Evolutionary conservation across 768 basidiomycete species (phyloP).

Genomic region (Pisolithus marmoratus): DNA sequence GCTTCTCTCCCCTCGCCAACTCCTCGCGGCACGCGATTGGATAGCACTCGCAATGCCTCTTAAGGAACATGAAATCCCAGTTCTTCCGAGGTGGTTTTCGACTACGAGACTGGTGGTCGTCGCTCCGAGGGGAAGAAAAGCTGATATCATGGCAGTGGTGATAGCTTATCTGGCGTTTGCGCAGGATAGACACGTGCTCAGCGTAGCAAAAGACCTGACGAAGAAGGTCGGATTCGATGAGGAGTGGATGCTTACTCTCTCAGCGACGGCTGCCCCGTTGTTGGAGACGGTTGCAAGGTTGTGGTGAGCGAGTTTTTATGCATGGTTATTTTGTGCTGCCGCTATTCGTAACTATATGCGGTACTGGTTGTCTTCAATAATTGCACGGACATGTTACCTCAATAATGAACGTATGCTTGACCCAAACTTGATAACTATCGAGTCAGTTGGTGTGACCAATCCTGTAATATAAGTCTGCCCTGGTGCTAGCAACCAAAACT

Average conservation of each 20-base stretch:
- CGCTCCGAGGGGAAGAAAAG: conserved; percentile 21
- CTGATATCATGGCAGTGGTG: conserved; percentile 25
- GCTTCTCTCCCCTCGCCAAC: conserved; percentile 28
- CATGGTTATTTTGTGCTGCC: too few species aligned
- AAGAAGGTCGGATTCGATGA: conserved; percentile 19
- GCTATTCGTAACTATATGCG: too few species aligned
- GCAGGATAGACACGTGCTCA: conserved; percentile 14
- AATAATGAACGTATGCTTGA: too few species aligned
- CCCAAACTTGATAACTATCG: too few species aligned
- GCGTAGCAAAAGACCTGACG: conserved; percentile 17
- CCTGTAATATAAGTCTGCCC: too few species aligned
- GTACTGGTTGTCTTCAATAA: too few species aligned
- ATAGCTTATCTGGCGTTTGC: conserved; percentile 25
- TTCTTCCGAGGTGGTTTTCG: background rate
- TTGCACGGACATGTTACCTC: too few species aligned
- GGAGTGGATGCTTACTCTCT: conserved; percentile 19
- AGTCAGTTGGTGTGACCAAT: too few species aligned
- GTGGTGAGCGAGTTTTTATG: too few species aligned
- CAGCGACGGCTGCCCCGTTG: too few species aligned
- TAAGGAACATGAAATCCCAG: conserved; percentile 1
- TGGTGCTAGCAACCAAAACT: too few species aligned
- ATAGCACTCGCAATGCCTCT: conserved; percentile 36
- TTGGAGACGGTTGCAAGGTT: too few species aligned
- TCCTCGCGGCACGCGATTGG: conserved; percentile 39
- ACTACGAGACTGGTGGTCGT: conserved; percentile 22